Base-by-base conservation (phyloP, 805 yeast genomes). In the Kuraishia floccosa region DNA sequence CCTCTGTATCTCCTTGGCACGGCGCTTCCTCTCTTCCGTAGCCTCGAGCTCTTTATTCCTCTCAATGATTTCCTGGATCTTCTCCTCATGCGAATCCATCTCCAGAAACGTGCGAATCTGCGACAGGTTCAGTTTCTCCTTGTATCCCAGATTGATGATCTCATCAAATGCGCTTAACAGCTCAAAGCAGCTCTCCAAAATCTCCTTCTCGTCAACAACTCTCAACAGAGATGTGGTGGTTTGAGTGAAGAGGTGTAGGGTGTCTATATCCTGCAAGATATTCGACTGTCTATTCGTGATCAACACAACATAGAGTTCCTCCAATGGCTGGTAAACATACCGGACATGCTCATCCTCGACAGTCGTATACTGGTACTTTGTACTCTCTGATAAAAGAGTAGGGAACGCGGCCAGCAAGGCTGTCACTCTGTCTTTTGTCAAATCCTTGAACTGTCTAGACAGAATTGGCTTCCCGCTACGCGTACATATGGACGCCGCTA, bases 71-170 rank as follows among this genome's bases (percentile, higher is more conserved):
- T 91, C 96, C 64, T 91, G 97, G 50, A 93, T 89, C 65, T 84
- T 89, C 60, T 91, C 99, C 59, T 91, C 98, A 54, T 91, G 96
- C 25, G 94, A 82, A 58, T 91, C 97, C 97, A 91, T 89, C 51
- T 85, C 89, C 61, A 91, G 64, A 58, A 83, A 89, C 9, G 93
- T 83, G 53, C 72, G 75, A 40, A 91, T 81, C 60, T 91, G 97
- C 36, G 76, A 54, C 40, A 79, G 53, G 1, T 91, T 73, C 41
- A 89, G 61, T 55, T 85, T 81, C 54, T 91, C 99, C 41, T 83
- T 76, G 62, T 79, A 85, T 12, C 98, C 98, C 58, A 84, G 64
- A 32, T 76, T 75, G 43, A 91, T 75, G 34, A 91, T 82, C 58
- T 91, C 98, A 54, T 91, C 98, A 48, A 91, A 89, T 3, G 96